Evolutionary conservation across 2,329 filamentous ascomycete genomes (phyloP).

Genomic region (Cladophialophora psammophila): DNA sequence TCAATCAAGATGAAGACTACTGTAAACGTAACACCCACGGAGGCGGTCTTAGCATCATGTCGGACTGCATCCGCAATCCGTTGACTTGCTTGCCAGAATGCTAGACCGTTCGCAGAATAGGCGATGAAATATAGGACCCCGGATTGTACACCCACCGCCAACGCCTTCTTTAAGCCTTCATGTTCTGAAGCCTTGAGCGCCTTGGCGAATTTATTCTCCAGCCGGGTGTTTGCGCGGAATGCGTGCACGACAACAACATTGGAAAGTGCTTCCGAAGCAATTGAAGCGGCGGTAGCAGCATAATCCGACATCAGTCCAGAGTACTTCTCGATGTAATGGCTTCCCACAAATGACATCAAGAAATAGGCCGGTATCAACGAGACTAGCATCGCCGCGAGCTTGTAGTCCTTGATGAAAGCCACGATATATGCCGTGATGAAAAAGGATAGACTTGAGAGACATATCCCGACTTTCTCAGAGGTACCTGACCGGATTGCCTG

Average conservation of each 20-base stretch:
- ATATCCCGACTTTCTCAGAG: constrained; percentile 59
- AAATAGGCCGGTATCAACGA: constrained; percentile 56
- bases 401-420: constrained; percentile 57
- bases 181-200: constrained; percentile 42
- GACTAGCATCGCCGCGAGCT: constrained; percentile 55
- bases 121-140: constrained; percentile 45
- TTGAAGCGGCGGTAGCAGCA: constrained; percentile 64
- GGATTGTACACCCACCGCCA: constrained; percentile 44
- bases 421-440: constrained; percentile 59
- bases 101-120: constrained; percentile 46
- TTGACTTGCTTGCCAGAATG: constrained; percentile 54
- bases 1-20: constrained; percentile 23
- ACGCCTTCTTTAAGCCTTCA: constrained; percentile 44
- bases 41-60: constrained; percentile 34
- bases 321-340: constrained; percentile 56
- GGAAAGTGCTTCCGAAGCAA: constrained; percentile 63
- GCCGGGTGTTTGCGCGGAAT: constrained; percentile 63
- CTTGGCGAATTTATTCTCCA: constrained; percentile 43
- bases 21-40: constrained; percentile 13
- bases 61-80: constrained; percentile 54
- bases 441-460: constrained; percentile 55
- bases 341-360: constrained; percentile 54
- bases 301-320: constrained; percentile 56
- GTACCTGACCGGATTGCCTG: constrained; percentile 56
- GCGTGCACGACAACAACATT: constrained; percentile 59